Conservation (phyloP, 2,329 filamentous ascomycete genomes). For the Clonostachys solani region DNA sequence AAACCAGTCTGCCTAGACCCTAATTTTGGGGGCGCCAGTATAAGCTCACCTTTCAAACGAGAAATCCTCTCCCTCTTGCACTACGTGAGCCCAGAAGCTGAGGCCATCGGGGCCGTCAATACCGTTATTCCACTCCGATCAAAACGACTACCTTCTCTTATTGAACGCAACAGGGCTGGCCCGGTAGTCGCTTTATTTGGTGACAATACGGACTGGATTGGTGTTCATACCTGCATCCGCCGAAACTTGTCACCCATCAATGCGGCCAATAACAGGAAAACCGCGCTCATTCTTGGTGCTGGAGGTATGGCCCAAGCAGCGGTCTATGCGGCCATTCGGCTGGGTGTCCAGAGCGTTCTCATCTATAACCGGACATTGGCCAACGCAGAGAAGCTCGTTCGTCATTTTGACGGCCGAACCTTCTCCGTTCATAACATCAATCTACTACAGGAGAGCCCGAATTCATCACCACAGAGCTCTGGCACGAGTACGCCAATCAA, state of each 20-base stretch:
- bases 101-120: constrained; percentile 60
- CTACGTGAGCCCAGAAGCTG: constrained; percentile 55
- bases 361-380: constrained; percentile 51
- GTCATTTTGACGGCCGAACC: constrained; percentile 11
- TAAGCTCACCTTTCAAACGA: constrained; percentile 59
- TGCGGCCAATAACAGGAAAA: constrained; percentile 31
- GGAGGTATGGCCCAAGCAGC: constrained; percentile 36
- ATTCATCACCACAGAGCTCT: background rate
- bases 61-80: constrained; percentile 53
- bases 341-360: constrained; percentile 56
- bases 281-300: constrained; percentile 39
- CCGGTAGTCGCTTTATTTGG: constrained; percentile 55
- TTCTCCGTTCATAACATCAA: background rate
- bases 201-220: constrained; percentile 66
- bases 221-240: constrained; percentile 55
- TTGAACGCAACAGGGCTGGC: constrained; percentile 47
- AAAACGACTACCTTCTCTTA: constrained; percentile 11
- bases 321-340: constrained; percentile 54
- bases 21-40: constrained; percentile 56
- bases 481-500: background rate
- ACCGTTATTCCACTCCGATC: constrained; percentile 57
- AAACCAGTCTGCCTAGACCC: constrained; percentile 46
- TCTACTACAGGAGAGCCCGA: constrained; percentile 4
- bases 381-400: constrained; percentile 46
- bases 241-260: constrained; percentile 57